Evolutionary conservation across 2,329 filamentous ascomycete species (phyloP), one percentile per base, ranked within the genome.

Genomic region (Alternaria gaisen): DNA sequence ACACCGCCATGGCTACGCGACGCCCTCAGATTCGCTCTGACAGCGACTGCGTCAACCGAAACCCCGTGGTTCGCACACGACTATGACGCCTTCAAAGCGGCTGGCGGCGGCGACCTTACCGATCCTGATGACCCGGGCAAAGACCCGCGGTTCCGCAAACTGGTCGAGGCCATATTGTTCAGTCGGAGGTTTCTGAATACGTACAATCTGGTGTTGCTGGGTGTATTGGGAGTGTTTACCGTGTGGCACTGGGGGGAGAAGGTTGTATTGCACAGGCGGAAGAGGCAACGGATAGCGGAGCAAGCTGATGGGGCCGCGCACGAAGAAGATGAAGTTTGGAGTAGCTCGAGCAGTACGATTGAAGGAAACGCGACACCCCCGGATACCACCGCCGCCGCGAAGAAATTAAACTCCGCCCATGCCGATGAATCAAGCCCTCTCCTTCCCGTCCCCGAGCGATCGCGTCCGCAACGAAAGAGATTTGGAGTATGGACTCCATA

Each of bases 121-220:
- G 67, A 71, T 51, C 69, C 72, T 18, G 61, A 72, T n/a, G 73
- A 78, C 44, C 74, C 76, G 16, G 74, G 74, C 6, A 74, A 73
- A 50, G 75, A 79, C 57, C 78, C 76, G 6, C 64, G 75, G 26
- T 77, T 79, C 53, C 64, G 70, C 44, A 75, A 74, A 55, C 64
- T 80, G 7, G 73, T 80, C 11, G 74, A 78, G 40, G 76, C 71
- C 11, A 74, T 81, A n/a, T 46, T 78, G 32, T 82, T 77, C 63
- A 76, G 77, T 4, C 66, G 79, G 55, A 68, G 68, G 41, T 75
- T 82, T 20, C 57, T 81, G 16, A 53, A 72, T 10, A 79, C 74
- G 0, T 83, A 83, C 53, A 82, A 83, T 54, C 40, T 74, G 2
- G 77, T 78, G 2, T 59, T 82, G 22, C 26, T 81, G 3, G 74